Evolutionary conservation across 1,139 yeast genomes (phyloP).

Genomic region (Candida sojae): DNA sequence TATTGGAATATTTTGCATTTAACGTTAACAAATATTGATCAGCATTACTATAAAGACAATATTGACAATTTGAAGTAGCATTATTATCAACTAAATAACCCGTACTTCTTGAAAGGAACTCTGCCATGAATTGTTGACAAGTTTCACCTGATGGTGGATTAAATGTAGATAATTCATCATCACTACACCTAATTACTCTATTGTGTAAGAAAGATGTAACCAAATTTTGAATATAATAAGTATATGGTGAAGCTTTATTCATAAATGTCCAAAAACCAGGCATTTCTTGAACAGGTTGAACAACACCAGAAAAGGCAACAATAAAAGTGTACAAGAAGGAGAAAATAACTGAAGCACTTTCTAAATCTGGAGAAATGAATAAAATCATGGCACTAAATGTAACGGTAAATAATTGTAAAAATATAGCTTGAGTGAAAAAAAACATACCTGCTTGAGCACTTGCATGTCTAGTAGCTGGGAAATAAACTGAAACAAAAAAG

Average conservation of each 20-base stretch:
- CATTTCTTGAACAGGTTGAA: conserved; percentile 56
- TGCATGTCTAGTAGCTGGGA: conserved; percentile 43
- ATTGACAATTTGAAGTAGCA: conserved; percentile 56
- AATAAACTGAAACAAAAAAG: conserved; percentile 56
- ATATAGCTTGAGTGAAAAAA: conserved; percentile 50
- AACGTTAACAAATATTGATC: conserved; percentile 52
- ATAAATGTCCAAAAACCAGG: conserved; percentile 70
- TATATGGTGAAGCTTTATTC: conserved; percentile 71
- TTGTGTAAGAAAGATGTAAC: conserved; percentile 54
- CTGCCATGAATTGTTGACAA: conserved; percentile 53
- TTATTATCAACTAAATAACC: conserved; percentile 61
- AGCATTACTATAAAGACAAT: conserved; percentile 55
- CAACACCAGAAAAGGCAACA: conserved; percentile 64
- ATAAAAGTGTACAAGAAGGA: conserved; percentile 55
- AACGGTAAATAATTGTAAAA: conserved; percentile 56
- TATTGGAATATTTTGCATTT: conserved; percentile 44
- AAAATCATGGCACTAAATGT: conserved; percentile 56
- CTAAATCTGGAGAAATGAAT: conserved; percentile 61
- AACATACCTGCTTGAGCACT: conserved; percentile 57
- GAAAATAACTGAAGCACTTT: conserved; percentile 60
- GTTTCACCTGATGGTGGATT: conserved; percentile 61
- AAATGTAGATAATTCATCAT: conserved; percentile 51
- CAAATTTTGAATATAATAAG: conserved; percentile 64
- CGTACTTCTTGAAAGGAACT: conserved; percentile 20
- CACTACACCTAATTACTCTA: conserved; percentile 54